These are phyloP conservation scores for Phtheirospermum japonicum DNA, from an alignment of 257 asterid species.

Conservation along the genomic window DNA sequence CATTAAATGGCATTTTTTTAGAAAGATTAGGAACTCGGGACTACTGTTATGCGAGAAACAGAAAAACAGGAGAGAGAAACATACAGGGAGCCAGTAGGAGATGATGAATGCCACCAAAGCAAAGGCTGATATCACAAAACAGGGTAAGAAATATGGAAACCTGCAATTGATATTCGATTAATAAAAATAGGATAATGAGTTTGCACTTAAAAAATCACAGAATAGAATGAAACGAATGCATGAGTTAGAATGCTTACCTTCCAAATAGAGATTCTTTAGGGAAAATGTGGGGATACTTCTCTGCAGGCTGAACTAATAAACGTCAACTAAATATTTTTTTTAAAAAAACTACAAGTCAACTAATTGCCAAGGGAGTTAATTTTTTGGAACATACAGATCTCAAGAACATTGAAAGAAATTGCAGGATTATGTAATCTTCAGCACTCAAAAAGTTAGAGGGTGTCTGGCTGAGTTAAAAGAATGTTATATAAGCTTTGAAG, in stretches of 20 bases:
- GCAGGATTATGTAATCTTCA: too few relatives aligned
- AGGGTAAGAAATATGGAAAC: conserved; percentile 84
- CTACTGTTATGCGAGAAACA: background rate
- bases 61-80: conserved; percentile 27
- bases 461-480: too few relatives aligned
- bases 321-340: too few relatives aligned
- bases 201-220: background rate
- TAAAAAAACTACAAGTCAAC: too few relatives aligned
- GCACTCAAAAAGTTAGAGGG: too few relatives aligned
- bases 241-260: conserved; percentile 39
- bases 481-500: too few relatives aligned
- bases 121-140: conserved; percentile 61
- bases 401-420: conserved; percentile 15
- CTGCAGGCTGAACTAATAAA: conserved; percentile 62
- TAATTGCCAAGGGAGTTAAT: background rate
- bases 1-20: too few relatives aligned
- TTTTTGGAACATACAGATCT: background rate
- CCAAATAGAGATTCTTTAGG: conserved; percentile 62
- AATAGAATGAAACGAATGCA: conserved; percentile 2
- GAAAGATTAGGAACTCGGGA: too few relatives aligned
- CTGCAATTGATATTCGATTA: conserved; percentile 40
- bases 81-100: conserved; percentile 72
- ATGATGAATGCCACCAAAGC: conserved; percentile 56
- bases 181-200: conserved; percentile 1
- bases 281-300: conserved; percentile 69